Percentiles rank a stretch among this genome's conserved stretches.
Evolutionary conservation across 768 basidiomycete species (phyloP).

Genomic region (Trametes cinnabarina): DNA sequence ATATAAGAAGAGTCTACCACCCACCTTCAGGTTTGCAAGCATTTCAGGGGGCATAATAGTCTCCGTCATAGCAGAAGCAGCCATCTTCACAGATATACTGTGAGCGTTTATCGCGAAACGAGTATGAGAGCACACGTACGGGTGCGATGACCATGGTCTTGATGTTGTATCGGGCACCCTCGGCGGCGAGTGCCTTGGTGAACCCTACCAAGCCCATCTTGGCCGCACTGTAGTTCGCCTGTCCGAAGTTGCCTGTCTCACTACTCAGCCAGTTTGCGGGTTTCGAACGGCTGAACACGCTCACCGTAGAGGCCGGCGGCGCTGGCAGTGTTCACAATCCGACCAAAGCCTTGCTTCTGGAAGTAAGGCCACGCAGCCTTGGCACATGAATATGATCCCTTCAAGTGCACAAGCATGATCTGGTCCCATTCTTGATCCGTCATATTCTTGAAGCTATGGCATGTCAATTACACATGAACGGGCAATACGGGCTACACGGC

Average conservation of each 20-base stretch:
- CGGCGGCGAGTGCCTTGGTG: slow-evolving; percentile 88
- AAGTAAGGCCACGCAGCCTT: slow-evolving; percentile 97
- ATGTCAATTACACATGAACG: background rate
- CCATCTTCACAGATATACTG: slow-evolving; percentile 52
- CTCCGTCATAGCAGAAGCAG: slow-evolving; percentile 96
- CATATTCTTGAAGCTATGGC: slow-evolving; percentile 90
- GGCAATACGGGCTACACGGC: background rate
- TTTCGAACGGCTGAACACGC: slow-evolving; percentile 16
- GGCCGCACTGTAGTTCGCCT: slow-evolving; percentile 96
- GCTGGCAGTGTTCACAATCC: slow-evolving; percentile 91
- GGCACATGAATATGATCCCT: slow-evolving; percentile 88
- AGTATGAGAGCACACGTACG: slow-evolving; percentile 42
- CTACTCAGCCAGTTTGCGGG: background rate
- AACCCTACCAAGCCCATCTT: slow-evolving; percentile 96
- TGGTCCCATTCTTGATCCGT: slow-evolving; percentile 92
- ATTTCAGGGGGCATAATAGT: slow-evolving; percentile 94
- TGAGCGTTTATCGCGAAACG: background rate
- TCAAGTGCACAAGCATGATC: slow-evolving; percentile 85
- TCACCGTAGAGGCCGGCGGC: slow-evolving; percentile 90
- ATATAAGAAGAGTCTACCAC: slow-evolving; percentile 26
- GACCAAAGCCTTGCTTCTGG: slow-evolving; percentile 91
- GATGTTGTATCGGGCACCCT: slow-evolving; percentile 92
- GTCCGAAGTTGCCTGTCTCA: slow-evolving; percentile 82
- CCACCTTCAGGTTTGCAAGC: slow-evolving; percentile 75
- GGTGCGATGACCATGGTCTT: slow-evolving; percentile 86